Conservation (phyloP, 768 basidiomycete species). For the Collybia mongolica region DNA sequence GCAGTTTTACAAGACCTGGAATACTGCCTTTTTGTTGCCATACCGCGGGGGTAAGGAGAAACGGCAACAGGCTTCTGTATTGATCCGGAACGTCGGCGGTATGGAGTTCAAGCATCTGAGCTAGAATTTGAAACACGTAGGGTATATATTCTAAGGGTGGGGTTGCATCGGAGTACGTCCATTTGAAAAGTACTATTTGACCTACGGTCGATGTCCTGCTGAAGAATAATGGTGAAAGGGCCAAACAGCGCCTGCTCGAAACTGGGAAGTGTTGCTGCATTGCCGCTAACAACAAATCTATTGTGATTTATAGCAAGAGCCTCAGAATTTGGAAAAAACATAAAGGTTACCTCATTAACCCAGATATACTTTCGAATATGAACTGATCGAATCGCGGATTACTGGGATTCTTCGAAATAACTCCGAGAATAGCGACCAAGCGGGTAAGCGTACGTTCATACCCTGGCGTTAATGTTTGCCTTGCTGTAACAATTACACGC, state of each 20-base stretch:
- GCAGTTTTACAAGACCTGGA: constrained; percentile 86
- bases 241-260: constrained; percentile 86
- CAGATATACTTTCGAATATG: constrained; percentile 95
- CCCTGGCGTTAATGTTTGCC: constrained; percentile 68
- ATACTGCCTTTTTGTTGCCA: constrained; percentile 97
- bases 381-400: constrained; percentile 98
- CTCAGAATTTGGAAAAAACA: background rate
- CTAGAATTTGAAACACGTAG: constrained; percentile 94
- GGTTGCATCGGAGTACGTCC: background rate
- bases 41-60: constrained; percentile 78
- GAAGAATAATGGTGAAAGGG: constrained; percentile 83
- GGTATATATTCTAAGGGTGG: constrained; percentile 82
- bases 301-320: background rate
- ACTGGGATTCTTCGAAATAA: constrained; percentile 93
- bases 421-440: constrained; percentile 80
- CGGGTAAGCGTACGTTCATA: constrained; percentile 67
- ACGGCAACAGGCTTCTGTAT: constrained; percentile 77
- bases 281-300: constrained; percentile 80
- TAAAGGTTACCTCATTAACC: constrained; percentile 76
- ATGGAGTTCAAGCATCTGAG: constrained; percentile 92
- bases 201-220: constrained; percentile 92
- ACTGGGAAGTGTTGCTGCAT: constrained; percentile 59
- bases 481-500: constrained; percentile 89
- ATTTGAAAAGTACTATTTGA: background rate
- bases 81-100: constrained; percentile 60